phyloP scores from a whole-genome alignment of 352 stramenopile genomes.

The Blastocystis sp. region DNA sequence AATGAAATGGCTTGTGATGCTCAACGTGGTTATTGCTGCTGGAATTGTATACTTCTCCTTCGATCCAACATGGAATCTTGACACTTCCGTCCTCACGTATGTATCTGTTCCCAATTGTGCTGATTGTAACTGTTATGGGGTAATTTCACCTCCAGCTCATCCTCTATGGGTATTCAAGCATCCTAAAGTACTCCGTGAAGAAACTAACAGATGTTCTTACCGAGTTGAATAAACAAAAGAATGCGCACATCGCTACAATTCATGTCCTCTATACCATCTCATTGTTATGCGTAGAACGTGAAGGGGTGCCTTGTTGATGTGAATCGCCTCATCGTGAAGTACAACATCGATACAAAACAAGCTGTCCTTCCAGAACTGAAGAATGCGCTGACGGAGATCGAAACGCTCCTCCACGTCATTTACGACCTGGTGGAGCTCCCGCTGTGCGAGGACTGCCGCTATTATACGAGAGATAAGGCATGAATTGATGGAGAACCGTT shows the following conservation, averaged over 20 bases:
- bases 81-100: too few species aligned
- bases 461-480: slow-evolving; percentile 1
- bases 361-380: background rate
- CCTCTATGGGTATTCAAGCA: too few species aligned
- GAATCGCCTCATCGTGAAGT: slow-evolving; percentile 13
- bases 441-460: slow-evolving; percentile 20
- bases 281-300: background rate
- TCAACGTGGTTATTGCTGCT: background rate
- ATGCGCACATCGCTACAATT: background rate
- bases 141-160: too few species aligned
- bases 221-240: background rate
- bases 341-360: slow-evolving; percentile 1
- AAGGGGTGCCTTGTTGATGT: background rate
- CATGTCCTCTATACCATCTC: background rate
- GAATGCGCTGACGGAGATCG: background rate
- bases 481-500: background rate
- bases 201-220: background rate
- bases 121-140: too few species aligned
- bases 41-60: too few species aligned
- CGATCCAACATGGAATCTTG: too few species aligned
- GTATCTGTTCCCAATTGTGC: too few species aligned
- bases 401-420: background rate
- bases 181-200: background rate
- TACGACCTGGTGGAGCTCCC: slow-evolving; percentile 1
- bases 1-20: background rate